Base-by-base conservation (phyloP, 2,329 filamentous ascomycete genomes). In the Fusarium proliferatum region DNA sequence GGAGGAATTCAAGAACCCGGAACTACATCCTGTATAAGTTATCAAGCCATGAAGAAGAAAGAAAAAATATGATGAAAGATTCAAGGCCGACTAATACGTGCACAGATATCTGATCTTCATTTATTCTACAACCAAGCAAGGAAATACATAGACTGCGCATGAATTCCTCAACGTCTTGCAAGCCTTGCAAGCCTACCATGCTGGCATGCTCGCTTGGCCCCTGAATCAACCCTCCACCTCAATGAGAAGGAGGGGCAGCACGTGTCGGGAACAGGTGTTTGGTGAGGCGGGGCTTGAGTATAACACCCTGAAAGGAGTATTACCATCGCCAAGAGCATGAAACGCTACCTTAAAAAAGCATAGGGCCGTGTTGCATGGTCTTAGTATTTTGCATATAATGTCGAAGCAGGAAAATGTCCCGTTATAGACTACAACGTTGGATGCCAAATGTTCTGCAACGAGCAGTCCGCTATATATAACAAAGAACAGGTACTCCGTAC, bases 211-310 rank as follows among this genome's bases (percentile, higher is more conserved):
- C 57, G 43, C 30, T 26, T 57, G 43, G 49, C 70, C 61, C 66
- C 71, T 71, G 71, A 67, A 61, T 67, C 70, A 71, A 61, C 62
- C 38, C 65, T 71, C 53, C 66, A 61, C 67, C 51, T 61, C 51
- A 57, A 36, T 45, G 23, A 56, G 39, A 62, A 67, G 57, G 71
- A 74, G 71, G 71, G 71, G 67, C 62, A 64, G 67, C 67, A 64
- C 67, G 63, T 69, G 67, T 69, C 43, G 52, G 56, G 30, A 61
- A 65, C 49, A 63, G 67, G 55, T 30, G 56, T 71, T 33, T 61
- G 46, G 43, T 55, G 45, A 71, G 69, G 71, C 62, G 71, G 71
- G 71, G 71, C 62, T 58, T 34, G 43, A 64, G 48, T 34, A 74
- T 48, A 49, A 58, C 49, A 71, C 43, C 43, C 58, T 52, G 55